phyloP scores from a whole-genome alignment of 2,329 filamentous ascomycete genomes.

The Pleurostoma richardsiae region DNA sequence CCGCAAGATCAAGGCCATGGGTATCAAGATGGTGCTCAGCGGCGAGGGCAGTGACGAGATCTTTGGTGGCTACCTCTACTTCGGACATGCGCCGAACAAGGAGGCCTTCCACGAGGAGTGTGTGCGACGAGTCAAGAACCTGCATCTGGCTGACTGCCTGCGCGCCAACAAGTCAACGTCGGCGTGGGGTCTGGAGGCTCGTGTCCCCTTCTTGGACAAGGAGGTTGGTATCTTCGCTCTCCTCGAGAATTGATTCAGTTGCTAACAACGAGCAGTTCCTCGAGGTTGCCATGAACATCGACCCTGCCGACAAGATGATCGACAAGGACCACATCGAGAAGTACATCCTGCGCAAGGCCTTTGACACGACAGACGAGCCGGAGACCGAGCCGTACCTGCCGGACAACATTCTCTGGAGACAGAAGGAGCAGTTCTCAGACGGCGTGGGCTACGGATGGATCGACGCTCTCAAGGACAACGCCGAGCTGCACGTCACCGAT shows the following conservation, averaged over 20 bases:
- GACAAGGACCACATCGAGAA: slow-evolving; percentile 87
- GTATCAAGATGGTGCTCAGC: slow-evolving; percentile 98
- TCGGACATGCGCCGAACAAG: slow-evolving; percentile 89
- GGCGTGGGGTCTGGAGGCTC: slow-evolving; percentile 95
- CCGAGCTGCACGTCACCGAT: slow-evolving; percentile 83
- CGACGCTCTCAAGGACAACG: slow-evolving; percentile 91
- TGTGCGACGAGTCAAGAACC: slow-evolving; percentile 89
- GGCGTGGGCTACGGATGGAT: slow-evolving; percentile 99
- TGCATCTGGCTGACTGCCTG: slow-evolving; percentile 93
- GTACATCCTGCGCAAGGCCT: slow-evolving; percentile 96
- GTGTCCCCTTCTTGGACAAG: slow-evolving; percentile 97
- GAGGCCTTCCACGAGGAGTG: slow-evolving; percentile 94
- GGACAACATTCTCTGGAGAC: slow-evolving; percentile 91
- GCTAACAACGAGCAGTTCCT: slow-evolving; percentile 59
- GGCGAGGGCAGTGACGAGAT: slow-evolving; percentile 98
- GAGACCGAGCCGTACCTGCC: slow-evolving; percentile 83
- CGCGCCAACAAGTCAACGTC: slow-evolving; percentile 99
- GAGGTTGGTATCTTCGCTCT: slow-evolving; percentile 40
- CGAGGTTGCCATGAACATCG: slow-evolving; percentile 86
- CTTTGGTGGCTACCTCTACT: slow-evolving; percentile 97
- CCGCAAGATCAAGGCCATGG: slow-evolving; percentile 99
- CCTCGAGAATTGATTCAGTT: no score
- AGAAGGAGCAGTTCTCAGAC: slow-evolving; percentile 99
- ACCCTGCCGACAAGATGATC: slow-evolving; percentile 95
- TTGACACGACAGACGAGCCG: slow-evolving; percentile 87